Base-by-base conservation (phyloP, 768 basidiomycete species). In the Hygrocybe punicea region DNA sequence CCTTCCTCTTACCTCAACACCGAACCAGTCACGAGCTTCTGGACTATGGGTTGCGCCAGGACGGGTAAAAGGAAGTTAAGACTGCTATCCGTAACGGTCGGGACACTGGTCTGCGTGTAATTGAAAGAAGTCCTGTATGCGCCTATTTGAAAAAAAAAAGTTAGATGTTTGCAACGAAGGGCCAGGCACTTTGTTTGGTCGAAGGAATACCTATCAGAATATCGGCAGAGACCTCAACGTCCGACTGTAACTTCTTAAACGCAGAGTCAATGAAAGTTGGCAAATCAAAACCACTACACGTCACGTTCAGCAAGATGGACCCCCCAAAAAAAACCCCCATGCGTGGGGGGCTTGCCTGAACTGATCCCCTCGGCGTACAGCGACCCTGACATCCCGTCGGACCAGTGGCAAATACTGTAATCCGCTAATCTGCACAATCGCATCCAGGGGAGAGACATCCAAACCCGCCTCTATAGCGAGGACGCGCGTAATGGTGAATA, bases 41-140 rank as follows among this genome's bases (percentile, higher is more conserved):
- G 86, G 5, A 90, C 87, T 55, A 91, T 88, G 4, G 88, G 88
- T 52, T 81, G 76, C 0, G 88, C 88, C 56, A 91, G 78, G 40
- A 86, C 64, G 6, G 87, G 88, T 6, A 91, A 74, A 52, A 90
- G 81, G 35, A 86, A 68, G 59, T 86, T 74, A 55, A 90, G 72
- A 44, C 76, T 83, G 16, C 77, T 65, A 64, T 89, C 88, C 0
- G 88, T 89, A 23, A 70, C 64, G 16, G 82, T 85, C 1, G 82
- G 78, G 16, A 91, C 77, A 42, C 66, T 67, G 24, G 63, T 62
- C 63, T 91, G 88, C 6, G 76, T 78, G 64, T 85, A 87, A n/a
- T 78, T 69, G 54, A 91, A 67, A 6, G 78, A 78, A 4, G 88
- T 89, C 46, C 71, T 58, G 60, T 89, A 90, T 40, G 84, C 77